Conservation (phyloP, 2,329 filamentous ascomycete species). For the Ilyonectria destructans region DNA sequence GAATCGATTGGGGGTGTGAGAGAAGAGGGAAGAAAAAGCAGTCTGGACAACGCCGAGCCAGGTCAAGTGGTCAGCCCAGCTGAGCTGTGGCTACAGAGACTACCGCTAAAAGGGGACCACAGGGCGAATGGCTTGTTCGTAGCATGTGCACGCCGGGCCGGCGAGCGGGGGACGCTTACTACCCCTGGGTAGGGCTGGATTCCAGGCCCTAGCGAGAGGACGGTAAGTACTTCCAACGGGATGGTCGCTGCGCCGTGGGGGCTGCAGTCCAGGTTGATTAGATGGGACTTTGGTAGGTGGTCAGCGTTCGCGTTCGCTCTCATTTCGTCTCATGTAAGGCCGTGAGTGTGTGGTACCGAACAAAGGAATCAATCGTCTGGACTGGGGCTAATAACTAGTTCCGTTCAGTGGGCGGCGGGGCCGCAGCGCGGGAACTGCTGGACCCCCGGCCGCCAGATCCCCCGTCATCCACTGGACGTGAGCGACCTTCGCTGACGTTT, state of each 20-base stretch:
- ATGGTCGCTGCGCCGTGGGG: no score
- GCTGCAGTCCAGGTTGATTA: no score
- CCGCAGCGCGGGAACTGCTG: neutral
- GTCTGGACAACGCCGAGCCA: neutral
- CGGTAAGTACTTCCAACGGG: no score
- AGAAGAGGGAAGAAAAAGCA: neutral
- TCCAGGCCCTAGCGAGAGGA: no score
- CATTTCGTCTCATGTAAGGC: no score
- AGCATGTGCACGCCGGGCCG: neutral
- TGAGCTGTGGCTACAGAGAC: neutral
- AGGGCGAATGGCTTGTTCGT: neutral
- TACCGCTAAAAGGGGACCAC: neutral
- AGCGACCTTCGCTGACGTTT: neutral
- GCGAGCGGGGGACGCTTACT: neutral
- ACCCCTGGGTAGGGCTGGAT: no score
- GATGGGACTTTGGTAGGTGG: no score
- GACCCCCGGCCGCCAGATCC: neutral
- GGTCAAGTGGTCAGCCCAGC: conserved; percentile 7
- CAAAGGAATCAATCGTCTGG: no score
- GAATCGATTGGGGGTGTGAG: neutral
- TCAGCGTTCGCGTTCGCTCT: no score
- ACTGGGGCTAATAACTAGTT: neutral
- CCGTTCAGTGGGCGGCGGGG: neutral
- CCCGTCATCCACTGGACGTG: neutral
- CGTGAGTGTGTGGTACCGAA: no score